A percentile compares a stretch with the other conserved stretches of the same genome.
Evolutionary conservation across 2,329 filamentous ascomycete species (phyloP).

Genomic region (Fusarium protoensiforme): DNA sequence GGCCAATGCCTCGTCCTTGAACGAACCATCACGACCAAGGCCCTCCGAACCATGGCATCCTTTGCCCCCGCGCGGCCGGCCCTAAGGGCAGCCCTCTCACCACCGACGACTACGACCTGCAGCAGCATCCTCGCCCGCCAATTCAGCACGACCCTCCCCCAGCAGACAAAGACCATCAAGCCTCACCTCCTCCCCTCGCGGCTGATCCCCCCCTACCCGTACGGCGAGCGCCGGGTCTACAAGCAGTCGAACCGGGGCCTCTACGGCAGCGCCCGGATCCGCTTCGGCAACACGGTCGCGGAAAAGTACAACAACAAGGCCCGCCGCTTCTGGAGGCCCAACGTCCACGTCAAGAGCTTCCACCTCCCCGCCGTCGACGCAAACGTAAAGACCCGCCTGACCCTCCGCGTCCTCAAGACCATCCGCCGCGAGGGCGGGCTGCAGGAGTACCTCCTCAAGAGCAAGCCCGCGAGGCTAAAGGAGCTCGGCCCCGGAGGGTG

Average conservation of each 20-base stretch:
- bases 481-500: conserved; percentile 92
- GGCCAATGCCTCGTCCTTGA: conserved; percentile 38
- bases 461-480: conserved; percentile 80
- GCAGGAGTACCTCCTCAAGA: conserved; percentile 89
- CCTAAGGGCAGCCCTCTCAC: conserved; percentile 26
- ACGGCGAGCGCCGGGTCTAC: conserved; percentile 76
- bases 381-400: conserved; percentile 75
- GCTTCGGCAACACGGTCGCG: conserved; percentile 83
- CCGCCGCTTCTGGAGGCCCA: conserved; percentile 79
- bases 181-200: conserved; percentile 57
- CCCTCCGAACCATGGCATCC: conserved; percentile 32
- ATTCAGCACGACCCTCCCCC: conserved; percentile 52
- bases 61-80: conserved; percentile 36
- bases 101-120: not conserved
- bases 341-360: conserved; percentile 75
- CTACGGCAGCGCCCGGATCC: conserved; percentile 76
- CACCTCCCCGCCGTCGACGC: conserved; percentile 71
- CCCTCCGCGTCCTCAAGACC: conserved; percentile 74
- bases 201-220: conserved; percentile 76
- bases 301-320: conserved; percentile 76
- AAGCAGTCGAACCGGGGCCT: conserved; percentile 84
- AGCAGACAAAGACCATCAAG: conserved; percentile 54
- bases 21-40: not conserved
- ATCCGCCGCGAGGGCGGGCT: conserved; percentile 90
- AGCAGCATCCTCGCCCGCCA: conserved; percentile 25